Evolutionary conservation across 1,139 yeast genomes (phyloP).

Genomic region (Yamadazyma membranifaciens): DNA sequence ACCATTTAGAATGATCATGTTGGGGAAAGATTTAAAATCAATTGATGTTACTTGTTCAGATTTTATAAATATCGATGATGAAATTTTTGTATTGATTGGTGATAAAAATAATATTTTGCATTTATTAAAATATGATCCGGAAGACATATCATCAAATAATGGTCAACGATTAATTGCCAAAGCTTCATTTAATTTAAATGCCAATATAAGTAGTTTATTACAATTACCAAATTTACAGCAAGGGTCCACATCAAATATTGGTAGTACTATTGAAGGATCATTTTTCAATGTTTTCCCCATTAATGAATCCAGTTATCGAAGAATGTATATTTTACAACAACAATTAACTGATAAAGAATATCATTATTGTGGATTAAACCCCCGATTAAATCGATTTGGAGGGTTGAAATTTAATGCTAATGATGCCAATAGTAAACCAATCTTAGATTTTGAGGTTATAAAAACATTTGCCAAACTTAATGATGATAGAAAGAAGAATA

Average conservation of each 20-base stretch:
- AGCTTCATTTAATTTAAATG: constrained; percentile 70
- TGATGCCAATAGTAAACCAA: constrained; percentile 48
- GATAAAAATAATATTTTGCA: constrained; percentile 74
- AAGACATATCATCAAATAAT: constrained; percentile 76
- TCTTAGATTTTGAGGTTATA: constrained; percentile 61
- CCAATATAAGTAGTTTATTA: constrained; percentile 57
- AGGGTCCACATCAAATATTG: constrained; percentile 52
- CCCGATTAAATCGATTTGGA: constrained; percentile 64
- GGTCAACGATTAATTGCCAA: constrained; percentile 76
- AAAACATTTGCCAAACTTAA: constrained; percentile 52
- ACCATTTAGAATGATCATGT: constrained; percentile 79
- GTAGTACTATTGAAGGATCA: constrained; percentile 78
- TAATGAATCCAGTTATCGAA: constrained; percentile 70
- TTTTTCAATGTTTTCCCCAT: constrained; percentile 74
- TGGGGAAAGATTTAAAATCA: constrained; percentile 72
- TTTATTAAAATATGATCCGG: constrained; percentile 86
- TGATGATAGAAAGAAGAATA: constrained; percentile 52
- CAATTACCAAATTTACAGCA: constrained; percentile 48
- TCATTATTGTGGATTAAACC: constrained; percentile 80
- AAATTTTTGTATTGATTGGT: constrained; percentile 63
- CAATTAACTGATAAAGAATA: constrained; percentile 76
- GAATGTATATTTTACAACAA: constrained; percentile 83
- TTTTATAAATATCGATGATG: constrained; percentile 69
- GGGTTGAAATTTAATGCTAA: constrained; percentile 37
- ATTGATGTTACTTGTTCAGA: constrained; percentile 69